Percentiles rank a stretch among this genome's conserved stretches.
phyloP scores from a whole-genome alignment of 2,329 filamentous ascomycete genomes.

The Xylaria sp. region DNA sequence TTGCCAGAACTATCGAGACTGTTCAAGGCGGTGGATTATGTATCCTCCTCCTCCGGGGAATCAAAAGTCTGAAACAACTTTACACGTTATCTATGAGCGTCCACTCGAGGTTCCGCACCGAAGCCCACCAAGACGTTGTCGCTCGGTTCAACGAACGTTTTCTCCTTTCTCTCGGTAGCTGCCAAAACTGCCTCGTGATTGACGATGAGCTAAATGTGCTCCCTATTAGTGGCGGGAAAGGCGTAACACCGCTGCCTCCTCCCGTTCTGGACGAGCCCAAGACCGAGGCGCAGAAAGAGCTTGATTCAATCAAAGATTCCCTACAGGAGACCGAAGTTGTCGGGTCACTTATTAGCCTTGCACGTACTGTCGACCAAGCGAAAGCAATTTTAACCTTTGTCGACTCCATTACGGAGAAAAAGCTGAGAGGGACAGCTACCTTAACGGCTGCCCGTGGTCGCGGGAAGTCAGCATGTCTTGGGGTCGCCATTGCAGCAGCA shows the following conservation, averaged over 20 bases:
- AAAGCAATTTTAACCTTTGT: constrained; percentile 97
- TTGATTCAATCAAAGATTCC: constrained; percentile 88
- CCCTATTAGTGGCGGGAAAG: constrained; percentile 94
- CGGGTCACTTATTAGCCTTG: constrained; percentile 83
- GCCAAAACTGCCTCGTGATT: constrained; percentile 92
- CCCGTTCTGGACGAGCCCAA: constrained; percentile 79
- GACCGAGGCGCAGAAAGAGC: constrained; percentile 76
- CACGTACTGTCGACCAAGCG: constrained; percentile 93
- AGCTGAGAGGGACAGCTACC: constrained; percentile 90
- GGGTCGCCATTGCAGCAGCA: constrained; percentile 92
- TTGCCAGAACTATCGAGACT: constrained; percentile 95
- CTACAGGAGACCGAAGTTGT: constrained; percentile 87
- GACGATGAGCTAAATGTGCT: constrained; percentile 98
- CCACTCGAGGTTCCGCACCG: constrained; percentile 94
- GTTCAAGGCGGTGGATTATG: constrained; percentile 96
- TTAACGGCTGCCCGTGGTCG: constrained; percentile 93
- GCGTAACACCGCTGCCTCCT: constrained; percentile 83
- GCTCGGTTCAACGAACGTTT: constrained; percentile 98
- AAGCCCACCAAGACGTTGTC: constrained; percentile 94
- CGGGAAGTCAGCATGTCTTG: constrained; percentile 95
- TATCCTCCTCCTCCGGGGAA: constrained; percentile 89
- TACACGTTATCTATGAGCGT: constrained; percentile 99
- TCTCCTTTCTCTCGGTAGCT: constrained; percentile 93
- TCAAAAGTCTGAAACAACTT: constrained; percentile 96
- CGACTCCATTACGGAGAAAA: constrained; percentile 96